Evolutionary conservation across 2,329 filamentous ascomycete species (phyloP), one percentile per base, ranked within the genome.

Genomic region (Penicillium verrucosum): DNA sequence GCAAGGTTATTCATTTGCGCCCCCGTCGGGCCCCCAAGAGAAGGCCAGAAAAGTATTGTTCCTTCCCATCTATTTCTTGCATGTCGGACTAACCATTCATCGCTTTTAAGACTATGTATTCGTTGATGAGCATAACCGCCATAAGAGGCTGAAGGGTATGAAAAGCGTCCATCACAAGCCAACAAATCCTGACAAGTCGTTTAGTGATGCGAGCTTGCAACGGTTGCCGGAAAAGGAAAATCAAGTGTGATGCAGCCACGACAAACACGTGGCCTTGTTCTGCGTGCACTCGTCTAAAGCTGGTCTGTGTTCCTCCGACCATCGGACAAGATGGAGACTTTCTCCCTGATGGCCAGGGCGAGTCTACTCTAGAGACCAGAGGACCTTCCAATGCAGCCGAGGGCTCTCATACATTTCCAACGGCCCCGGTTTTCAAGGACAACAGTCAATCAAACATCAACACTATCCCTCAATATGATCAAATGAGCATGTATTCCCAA

Each of bases 211-310:
- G 94, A 80, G 94, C 93, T 55, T 97, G 93, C 75, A 93, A 97
- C 77, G 93, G 93, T 59, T 97, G 93, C 72, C 85, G 93, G 60
- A 88, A 92, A 75, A 86, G 93, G 69, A 99, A 99, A 77, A 99
- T 99, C 73, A 96, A 96, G 75, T 99, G 93, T 77, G 94, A 97
- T 78, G 92, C 93, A 51, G 93, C 93, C 21, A 96, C 93, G 14
- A 97, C 92, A 40, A 97, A 97, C 74, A 92, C 91, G 37, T 97
- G 94, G 93, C 94, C 94, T 29, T 97, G 93, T 75, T 94, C 92
- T 40, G 91, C 94, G 36, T 99, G 93, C 73, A 89, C 92, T 60
- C 86, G 93, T 47, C 80, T 97, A 60, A 97, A 97, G 78, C 83
- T 97, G 58, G 90, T 94, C 68, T 97, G 94, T 73, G 88, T 97